A percentile compares a stretch with the other conserved stretches of the same genome.
Evolutionary conservation across 31 red algal species (phyloP).

Genomic region (Odonthalia washingtoniensis): DNA sequence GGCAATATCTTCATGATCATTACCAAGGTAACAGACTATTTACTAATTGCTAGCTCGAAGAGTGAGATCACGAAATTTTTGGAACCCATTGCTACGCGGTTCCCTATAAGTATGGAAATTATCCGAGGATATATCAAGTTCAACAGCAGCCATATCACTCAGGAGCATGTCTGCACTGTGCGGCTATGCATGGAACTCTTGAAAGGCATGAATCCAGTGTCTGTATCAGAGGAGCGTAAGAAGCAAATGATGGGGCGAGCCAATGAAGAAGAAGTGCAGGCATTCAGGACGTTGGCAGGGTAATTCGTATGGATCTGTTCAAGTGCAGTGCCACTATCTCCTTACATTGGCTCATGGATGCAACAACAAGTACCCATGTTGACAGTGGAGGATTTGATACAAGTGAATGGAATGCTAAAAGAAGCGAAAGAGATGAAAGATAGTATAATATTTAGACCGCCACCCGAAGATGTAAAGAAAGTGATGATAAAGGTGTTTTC

Average conservation of each 20-base stretch:
- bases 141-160: neutral
- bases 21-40: neutral
- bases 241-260: neutral
- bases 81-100: neutral
- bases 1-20: neutral
- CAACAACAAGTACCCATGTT: constrained; percentile 20
- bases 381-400: neutral
- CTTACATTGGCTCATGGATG: neutral
- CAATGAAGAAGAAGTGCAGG: neutral
- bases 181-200: neutral
- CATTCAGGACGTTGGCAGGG: neutral
- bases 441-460: neutral
- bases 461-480: neutral
- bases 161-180: neutral
- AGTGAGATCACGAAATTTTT: neutral
- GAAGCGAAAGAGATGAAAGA: neutral
- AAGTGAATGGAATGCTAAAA: neutral
- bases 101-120: neutral
- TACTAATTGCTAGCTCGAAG: neutral
- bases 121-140: neutral
- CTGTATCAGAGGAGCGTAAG: neutral
- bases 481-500: neutral
- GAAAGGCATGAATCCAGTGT: neutral
- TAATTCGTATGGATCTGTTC: neutral
- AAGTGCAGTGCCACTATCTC: neutral